Evolutionary conservation across 1,284 basidiomycete species (phyloP), one percentile per base, ranked within the genome.

Genomic region (Moesziomyces antarcticus): DNA sequence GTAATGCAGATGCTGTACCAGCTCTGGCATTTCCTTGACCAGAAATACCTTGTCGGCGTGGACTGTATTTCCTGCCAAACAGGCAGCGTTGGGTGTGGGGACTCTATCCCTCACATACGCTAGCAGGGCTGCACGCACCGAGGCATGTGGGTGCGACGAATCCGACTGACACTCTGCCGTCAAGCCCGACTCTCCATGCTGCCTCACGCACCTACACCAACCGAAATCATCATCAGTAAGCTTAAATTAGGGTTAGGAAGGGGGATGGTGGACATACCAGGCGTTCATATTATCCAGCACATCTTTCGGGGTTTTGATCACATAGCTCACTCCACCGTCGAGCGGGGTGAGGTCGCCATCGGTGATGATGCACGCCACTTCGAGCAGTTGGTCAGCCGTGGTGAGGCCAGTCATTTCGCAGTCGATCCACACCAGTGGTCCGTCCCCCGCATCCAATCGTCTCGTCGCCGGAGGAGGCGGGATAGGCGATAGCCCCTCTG

Each of bases 351-450:
- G 85, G 65, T 93, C 88, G 9, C 92, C 92, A 69, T 94, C 88
- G 1, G 93, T 94, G 50, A 94, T 90, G 30, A 94, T 84, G 33
- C 93, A 91, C 0, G 87, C 93, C 89, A 83, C 85, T 82, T 94
- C 92, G 5, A 94, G 81, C 24, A 94, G 88, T 60, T 89, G 89
- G 81, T 94, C 91, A 0, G 64, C 64, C 4, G 87, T 87, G 78
- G 91, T 85, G 22, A 90, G 82, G 5, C 90, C 90, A 2, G 92
- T 93, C 93, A 94, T 94, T 85, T 94, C 92, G 79, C 92, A 92
- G 82, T 94, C 93, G 51, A 94, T 88, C 92, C 92, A 94, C 2
- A 94, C 91, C 50, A 94, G 85, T 10, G 93, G 92, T 0, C 91
- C 91, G 20, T 88, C 87, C 7, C 85, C 77, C 46, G 55, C 46